Conservation (phyloP, 768 basidiomycete species). For the Podaxis sp. region DNA sequence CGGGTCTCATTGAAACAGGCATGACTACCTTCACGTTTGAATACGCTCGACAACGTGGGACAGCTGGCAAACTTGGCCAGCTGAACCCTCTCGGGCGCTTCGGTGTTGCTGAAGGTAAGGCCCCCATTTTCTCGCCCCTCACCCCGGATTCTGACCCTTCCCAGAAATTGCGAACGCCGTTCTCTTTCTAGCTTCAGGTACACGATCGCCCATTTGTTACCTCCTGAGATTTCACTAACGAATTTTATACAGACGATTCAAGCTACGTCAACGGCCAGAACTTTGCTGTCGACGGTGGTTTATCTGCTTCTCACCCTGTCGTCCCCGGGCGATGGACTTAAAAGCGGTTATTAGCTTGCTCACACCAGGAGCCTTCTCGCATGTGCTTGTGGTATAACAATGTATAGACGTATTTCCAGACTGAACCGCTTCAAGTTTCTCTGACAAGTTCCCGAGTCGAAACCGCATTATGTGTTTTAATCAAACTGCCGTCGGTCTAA, state of each 20-base stretch:
- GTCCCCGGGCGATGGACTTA: conserved; percentile 73
- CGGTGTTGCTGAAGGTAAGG: conserved; percentile 75
- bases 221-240: background rate
- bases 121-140: conserved; percentile 5
- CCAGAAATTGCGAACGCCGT: conserved; percentile 86
- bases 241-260: conserved; percentile 61
- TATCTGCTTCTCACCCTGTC: conserved; percentile 78
- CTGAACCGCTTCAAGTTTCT: no score
- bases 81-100: conserved; percentile 83
- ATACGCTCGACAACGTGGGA: conserved; percentile 73
- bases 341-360: conserved; percentile 9
- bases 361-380: background rate
- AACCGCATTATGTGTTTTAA: no score
- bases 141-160: background rate
- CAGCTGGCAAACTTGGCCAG: conserved; percentile 74
- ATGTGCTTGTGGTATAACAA: background rate
- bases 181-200: conserved; percentile 86
- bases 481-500: no score
- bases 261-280: conserved; percentile 93
- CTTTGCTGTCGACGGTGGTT: conserved; percentile 83
- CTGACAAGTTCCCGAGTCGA: no score
- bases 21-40: conserved; percentile 85
- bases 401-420: no score
- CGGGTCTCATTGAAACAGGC: conserved; percentile 90
- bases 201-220: conserved; percentile 5